A percentile compares a stretch with the other conserved stretches of the same genome.
Evolutionary conservation across 495 filamentous ascomycete genomes (phyloP).

Genomic region (Penicillium lividum): DNA sequence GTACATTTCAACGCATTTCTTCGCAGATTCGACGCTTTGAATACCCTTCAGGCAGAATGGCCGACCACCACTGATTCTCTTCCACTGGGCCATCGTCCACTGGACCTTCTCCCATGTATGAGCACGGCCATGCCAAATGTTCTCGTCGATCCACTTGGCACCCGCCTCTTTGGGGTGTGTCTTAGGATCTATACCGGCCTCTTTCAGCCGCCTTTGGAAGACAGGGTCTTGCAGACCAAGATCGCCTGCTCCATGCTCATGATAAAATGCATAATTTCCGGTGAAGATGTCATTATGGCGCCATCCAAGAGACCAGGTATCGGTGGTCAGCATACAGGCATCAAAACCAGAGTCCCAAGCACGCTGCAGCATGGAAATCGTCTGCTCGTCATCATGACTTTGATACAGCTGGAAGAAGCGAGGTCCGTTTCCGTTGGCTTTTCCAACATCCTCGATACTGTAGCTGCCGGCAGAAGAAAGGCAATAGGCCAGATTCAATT

Average conservation of each 20-base stretch:
- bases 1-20: constrained; percentile 49
- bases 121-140: constrained; percentile 63
- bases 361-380: constrained; percentile 54
- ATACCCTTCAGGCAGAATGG: constrained; percentile 62
- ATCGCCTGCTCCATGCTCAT: constrained; percentile 49
- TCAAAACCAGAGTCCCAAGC: constrained; percentile 57
- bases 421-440: constrained; percentile 52
- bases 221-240: constrained; percentile 60
- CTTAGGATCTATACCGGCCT: constrained; percentile 53
- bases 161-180: constrained; percentile 51
- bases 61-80: constrained; percentile 49
- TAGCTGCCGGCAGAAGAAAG: constrained; percentile 59
- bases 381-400: constrained; percentile 62
- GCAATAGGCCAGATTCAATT: constrained; percentile 58
- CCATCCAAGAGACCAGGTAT: constrained; percentile 68
- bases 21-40: constrained; percentile 54
- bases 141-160: constrained; percentile 59
- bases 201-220: constrained; percentile 52
- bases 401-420: constrained; percentile 68
- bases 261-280: constrained; percentile 66
- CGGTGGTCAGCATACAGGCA: constrained; percentile 61
- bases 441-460: constrained; percentile 58
- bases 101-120: constrained; percentile 59
- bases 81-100: constrained; percentile 57
- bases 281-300: constrained; percentile 59